phyloP scores from a whole-genome alignment of 306 rosid genomes.

The Trifolium repens region DNA sequence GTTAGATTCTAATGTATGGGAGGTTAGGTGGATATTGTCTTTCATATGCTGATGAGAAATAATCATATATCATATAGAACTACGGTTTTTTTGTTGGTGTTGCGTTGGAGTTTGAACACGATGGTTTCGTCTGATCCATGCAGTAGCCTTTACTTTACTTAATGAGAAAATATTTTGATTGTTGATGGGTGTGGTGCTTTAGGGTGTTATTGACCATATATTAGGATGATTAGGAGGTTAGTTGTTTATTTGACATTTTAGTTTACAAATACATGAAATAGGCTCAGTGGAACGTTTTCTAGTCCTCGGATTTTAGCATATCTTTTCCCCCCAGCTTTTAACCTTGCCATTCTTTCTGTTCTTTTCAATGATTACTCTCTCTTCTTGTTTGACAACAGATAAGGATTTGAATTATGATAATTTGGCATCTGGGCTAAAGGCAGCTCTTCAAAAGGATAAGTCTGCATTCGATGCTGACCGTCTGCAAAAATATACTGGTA shows the following conservation, averaged over 20 bases:
- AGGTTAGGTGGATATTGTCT: background rate
- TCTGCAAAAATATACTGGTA: constrained; percentile 87
- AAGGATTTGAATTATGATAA: constrained; percentile 82
- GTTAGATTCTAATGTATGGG: background rate
- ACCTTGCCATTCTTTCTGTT: constrained; percentile 27
- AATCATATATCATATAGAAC: background rate
- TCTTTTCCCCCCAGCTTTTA: constrained; percentile 13
- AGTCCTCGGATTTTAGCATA: constrained; percentile 12
- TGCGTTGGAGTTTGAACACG: background rate
- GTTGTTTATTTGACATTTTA: constrained; percentile 24
- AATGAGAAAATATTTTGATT: background rate
- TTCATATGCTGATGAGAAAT: constrained; percentile 14
- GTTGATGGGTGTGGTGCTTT: background rate
- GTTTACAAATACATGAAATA: constrained; percentile 7
- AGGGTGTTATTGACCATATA: background rate
- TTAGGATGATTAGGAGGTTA: constrained; percentile 19
- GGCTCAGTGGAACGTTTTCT: background rate
- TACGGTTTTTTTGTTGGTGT: background rate
- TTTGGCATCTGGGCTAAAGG: constrained; percentile 84
- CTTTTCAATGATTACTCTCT: constrained; percentile 15
- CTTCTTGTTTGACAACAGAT: constrained; percentile 50
- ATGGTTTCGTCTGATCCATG: background rate
- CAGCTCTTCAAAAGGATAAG: constrained; percentile 72
- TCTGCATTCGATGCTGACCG: constrained; percentile 90
- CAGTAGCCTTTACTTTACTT: too few species aligned